These are phyloP conservation scores for Ceratobasidium theobromae DNA, from an alignment of 1,284 basidiomycete species.

Conservation along the genomic window DNA sequence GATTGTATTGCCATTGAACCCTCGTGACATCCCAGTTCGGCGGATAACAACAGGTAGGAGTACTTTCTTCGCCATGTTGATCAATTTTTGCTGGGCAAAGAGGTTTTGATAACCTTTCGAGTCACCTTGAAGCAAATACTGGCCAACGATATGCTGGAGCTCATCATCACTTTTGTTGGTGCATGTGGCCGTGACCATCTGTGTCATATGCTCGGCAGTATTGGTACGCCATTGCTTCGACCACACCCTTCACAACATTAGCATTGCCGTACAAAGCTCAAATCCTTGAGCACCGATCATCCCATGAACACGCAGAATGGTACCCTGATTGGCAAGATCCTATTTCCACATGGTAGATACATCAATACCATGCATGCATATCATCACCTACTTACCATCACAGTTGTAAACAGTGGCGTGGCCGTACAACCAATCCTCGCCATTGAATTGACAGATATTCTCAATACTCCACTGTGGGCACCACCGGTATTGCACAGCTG, in stretches of 20 bases:
- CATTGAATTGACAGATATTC: not conserved
- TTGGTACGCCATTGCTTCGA: not conserved
- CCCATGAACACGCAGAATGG: not conserved
- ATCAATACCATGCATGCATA: not conserved
- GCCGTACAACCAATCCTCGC: not conserved
- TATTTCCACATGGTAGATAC: not conserved
- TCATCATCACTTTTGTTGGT: not conserved
- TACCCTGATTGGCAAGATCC: not conserved
- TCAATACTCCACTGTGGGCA: not conserved
- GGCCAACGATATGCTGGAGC: not conserved
- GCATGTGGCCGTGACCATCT: not conserved
- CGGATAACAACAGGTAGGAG: not conserved
- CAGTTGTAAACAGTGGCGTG: constrained; percentile 3
- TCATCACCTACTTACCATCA: constrained; percentile 1
- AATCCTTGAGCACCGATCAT: not conserved
- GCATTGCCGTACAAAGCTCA: not conserved
- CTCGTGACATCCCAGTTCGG: not conserved
- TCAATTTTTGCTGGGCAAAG: not conserved
- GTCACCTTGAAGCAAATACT: not conserved
- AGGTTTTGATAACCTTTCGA: not conserved
- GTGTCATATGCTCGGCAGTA: not conserved
- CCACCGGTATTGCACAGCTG: not conserved
- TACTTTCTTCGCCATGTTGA: not conserved
- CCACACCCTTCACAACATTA: not conserved
- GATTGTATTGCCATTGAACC: not conserved